These are phyloP conservation scores for Neonectria ditissima DNA, from an alignment of 2,329 filamentous ascomycete species.

Conservation along the genomic window DNA sequence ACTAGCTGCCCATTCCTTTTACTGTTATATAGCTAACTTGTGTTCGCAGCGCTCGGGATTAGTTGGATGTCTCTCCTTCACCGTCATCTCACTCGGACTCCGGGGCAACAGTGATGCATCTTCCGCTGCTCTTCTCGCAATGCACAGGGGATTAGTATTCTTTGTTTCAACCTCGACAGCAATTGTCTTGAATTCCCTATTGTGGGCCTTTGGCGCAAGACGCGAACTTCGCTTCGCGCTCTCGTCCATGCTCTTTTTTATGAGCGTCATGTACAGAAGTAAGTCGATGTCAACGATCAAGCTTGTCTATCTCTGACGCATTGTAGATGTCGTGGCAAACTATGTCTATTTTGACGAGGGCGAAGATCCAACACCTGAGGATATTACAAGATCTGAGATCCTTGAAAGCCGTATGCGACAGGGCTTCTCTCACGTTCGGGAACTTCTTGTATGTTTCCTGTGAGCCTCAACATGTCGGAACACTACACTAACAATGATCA, in stretches of 20 bases:
- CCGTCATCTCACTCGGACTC: slow-evolving; percentile 62
- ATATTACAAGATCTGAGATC: slow-evolving; percentile 66
- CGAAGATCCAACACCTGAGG: slow-evolving; percentile 62
- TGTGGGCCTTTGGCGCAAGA: slow-evolving; percentile 72
- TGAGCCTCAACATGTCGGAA: background rate
- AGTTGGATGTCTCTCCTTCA: slow-evolving; percentile 68
- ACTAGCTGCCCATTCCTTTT: background rate
- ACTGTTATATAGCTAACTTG: slow-evolving; percentile 22
- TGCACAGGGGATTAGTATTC: slow-evolving; percentile 62
- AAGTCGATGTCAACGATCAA: slow-evolving; percentile 24
- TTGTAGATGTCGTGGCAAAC: slow-evolving; percentile 61
- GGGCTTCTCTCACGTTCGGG: slow-evolving; percentile 68
- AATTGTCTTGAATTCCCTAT: slow-evolving; percentile 67
- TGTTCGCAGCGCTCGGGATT: slow-evolving; percentile 63
- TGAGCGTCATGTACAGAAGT: slow-evolving; percentile 68
- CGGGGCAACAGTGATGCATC: slow-evolving; percentile 47
- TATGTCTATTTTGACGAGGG: slow-evolving; percentile 71
- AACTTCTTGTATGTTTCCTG: slow-evolving; percentile 58
- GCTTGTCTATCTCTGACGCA: slow-evolving; percentile 8
- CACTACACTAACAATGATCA: background rate
- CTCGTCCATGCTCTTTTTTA: slow-evolving; percentile 68
- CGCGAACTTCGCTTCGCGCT: slow-evolving; percentile 68
- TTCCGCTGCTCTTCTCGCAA: slow-evolving; percentile 56
- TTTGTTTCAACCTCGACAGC: slow-evolving; percentile 66
- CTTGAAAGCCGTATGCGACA: slow-evolving; percentile 70